A percentile compares a stretch with the other conserved stretches of the same genome.
These are phyloP conservation scores for Pinus taeda DNA, from an alignment of 75 land plant genomes.

Conservation along the genomic window DNA sequence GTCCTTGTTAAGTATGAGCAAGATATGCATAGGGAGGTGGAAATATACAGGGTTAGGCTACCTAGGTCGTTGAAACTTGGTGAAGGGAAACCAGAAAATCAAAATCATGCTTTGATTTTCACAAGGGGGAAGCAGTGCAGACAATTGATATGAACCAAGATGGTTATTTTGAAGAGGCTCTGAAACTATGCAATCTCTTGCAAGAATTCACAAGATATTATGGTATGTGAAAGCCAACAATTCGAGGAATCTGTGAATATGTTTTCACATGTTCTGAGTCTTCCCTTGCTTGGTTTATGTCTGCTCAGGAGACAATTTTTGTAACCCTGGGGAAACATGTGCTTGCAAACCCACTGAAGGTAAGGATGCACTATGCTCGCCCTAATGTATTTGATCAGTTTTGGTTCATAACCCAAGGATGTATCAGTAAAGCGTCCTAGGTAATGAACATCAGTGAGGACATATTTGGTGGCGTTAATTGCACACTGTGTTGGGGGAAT, in stretches of 20 bases:
- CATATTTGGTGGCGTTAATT: conserved; percentile 92
- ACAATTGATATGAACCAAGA: conserved; percentile 99
- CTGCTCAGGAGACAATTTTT: conserved; percentile 94
- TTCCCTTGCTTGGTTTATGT: conserved; percentile 98
- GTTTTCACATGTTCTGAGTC: conserved; percentile 95
- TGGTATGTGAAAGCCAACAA: conserved; percentile 84
- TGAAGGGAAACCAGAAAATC: conserved; percentile 98
- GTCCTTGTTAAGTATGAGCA: conserved; percentile 89
- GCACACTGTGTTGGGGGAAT: conserved; percentile 85
- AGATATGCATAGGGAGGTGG: conserved; percentile 62
- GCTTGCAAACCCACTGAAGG: conserved; percentile 83
- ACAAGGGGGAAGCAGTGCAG: conserved; percentile 95
- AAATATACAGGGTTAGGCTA: conserved; percentile 73
- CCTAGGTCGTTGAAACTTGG: conserved; percentile 93
- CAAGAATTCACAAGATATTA: conserved; percentile 67
- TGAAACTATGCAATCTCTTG: conserved; percentile 87
- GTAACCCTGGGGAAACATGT: conserved; percentile 96
- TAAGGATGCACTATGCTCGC: conserved; percentile 98
- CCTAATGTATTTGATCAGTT: conserved; percentile 95
- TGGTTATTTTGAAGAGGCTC: conserved; percentile 93
- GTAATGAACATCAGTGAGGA: conserved; percentile 99
- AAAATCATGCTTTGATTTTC: conserved; percentile 93
- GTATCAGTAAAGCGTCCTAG: conserved; percentile 90
- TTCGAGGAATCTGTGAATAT: conserved; percentile 90
- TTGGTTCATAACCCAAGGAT: conserved; percentile 85